Evolutionary conservation across 768 basidiomycete species (phyloP).

Genomic region (Fomitopsis serialis): DNA sequence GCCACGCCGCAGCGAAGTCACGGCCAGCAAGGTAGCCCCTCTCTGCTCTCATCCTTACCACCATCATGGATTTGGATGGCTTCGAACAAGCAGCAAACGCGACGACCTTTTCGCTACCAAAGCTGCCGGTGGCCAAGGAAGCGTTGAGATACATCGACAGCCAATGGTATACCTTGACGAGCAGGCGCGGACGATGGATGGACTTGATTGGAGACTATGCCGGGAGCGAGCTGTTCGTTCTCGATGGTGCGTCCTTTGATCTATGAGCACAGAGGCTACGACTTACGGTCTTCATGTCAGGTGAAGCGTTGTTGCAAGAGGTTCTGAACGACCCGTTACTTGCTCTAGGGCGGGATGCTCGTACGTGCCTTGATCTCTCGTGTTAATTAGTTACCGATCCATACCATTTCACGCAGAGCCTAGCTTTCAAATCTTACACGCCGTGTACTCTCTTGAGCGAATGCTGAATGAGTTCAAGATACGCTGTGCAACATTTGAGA

Average conservation of each 20-base stretch:
- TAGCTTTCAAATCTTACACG: conserved; percentile 62
- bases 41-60: not conserved
- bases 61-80: conserved; percentile 35
- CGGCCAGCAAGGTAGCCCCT: no score
- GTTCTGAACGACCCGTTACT: conserved; percentile 60
- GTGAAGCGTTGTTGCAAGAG: conserved; percentile 54
- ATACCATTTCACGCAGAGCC: conserved; percentile 28
- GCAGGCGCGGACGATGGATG: conserved; percentile 49
- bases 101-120: not conserved
- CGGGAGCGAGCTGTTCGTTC: conserved; percentile 57
- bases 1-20: no score
- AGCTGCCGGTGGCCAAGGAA: not conserved
- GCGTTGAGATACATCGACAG: conserved; percentile 24
- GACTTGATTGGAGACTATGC: conserved; percentile 70
- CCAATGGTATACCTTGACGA: conserved; percentile 33
- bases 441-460: conserved; percentile 48
- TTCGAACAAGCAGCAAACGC: conserved; percentile 24
- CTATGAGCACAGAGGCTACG: not conserved
- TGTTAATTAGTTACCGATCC: no score
- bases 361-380: conserved; percentile 26
- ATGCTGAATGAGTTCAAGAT: conserved; percentile 41
- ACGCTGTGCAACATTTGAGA: conserved; percentile 51
- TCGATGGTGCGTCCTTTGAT: conserved; percentile 50
- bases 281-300: conserved; percentile 25
- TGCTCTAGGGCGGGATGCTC: conserved; percentile 42